Percentiles rank a stretch among this genome's conserved stretches.
Evolutionary conservation across 2,329 filamentous ascomycete species (phyloP).

Genomic region (Apiospora marii): DNA sequence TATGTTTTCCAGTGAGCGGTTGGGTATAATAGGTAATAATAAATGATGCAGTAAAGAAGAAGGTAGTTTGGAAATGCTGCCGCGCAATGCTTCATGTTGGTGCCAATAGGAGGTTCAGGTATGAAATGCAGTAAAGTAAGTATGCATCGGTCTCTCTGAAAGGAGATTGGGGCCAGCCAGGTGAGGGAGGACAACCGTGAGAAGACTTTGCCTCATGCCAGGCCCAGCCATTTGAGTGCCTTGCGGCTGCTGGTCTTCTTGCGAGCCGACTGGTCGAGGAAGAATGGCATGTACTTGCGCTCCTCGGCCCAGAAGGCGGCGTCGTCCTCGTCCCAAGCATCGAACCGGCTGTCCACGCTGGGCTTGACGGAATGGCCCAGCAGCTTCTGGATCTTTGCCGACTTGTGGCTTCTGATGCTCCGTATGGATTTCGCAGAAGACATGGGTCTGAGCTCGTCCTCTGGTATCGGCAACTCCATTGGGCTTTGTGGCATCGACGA

Average conservation of each 20-base stretch:
- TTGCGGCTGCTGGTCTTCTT: constrained; percentile 56
- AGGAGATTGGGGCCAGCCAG: background rate
- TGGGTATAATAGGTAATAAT: background rate
- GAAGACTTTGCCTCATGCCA: constrained; percentile 43
- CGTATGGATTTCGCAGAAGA: constrained; percentile 31
- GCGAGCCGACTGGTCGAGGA: background rate
- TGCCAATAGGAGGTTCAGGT: background rate
- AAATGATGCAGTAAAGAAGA: background rate
- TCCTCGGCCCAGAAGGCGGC: constrained; percentile 56
- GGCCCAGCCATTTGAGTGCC: constrained; percentile 61
- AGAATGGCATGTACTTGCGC: constrained; percentile 54
- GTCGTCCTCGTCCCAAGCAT: constrained; percentile 42
- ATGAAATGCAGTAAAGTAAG: background rate
- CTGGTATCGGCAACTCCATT: background rate
- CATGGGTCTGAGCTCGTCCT: constrained; percentile 30
- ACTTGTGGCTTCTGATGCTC: constrained; percentile 33
- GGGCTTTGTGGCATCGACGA: constrained; percentile 20
- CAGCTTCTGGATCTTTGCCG: constrained; percentile 32
- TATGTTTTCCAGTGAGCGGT: background rate
- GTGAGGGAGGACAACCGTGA: no score
- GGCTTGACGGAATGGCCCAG: constrained; percentile 30
- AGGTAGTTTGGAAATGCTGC: background rate
- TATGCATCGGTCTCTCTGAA: no score
- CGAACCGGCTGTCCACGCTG: constrained; percentile 1
- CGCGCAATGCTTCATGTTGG: background rate